These are phyloP conservation scores for Dictyostelium firmibasis DNA, from an alignment of 78 protist species.

Conservation along the genomic window DNA sequence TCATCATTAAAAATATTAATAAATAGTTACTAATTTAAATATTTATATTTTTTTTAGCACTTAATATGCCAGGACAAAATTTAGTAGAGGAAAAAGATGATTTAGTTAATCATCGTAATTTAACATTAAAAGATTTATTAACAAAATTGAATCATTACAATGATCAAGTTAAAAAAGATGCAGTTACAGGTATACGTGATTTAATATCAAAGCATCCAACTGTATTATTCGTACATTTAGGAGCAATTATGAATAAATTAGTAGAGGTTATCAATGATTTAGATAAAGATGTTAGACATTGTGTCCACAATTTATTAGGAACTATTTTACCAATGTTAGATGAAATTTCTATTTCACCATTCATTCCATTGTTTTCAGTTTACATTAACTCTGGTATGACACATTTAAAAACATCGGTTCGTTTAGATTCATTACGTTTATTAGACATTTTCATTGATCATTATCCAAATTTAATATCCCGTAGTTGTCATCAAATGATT, in stretches of 20 bases:
- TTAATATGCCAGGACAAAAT: slow-evolving; percentile 64
- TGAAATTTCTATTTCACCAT: slow-evolving; percentile 54
- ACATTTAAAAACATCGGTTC: slow-evolving; percentile 58
- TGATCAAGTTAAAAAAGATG: slow-evolving; percentile 33
- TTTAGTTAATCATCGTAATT: slow-evolving; percentile 64
- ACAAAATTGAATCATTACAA: slow-evolving; percentile 49
- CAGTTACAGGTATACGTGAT: slow-evolving; percentile 52
- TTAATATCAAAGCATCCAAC: slow-evolving; percentile 23
- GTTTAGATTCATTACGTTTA: slow-evolving; percentile 70
- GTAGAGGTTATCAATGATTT: slow-evolving; percentile 64
- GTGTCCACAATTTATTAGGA: slow-evolving; percentile 3
- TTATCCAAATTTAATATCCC: slow-evolving; percentile 44
- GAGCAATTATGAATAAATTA: slow-evolving; percentile 42
- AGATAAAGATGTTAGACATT: slow-evolving; percentile 58
- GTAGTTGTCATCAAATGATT: slow-evolving; percentile 47
- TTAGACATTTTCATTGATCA: slow-evolving; percentile 70
- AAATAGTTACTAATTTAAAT: too few relatives aligned
- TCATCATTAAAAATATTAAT: too few relatives aligned
- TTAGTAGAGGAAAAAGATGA: slow-evolving; percentile 59
- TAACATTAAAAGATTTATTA: slow-evolving; percentile 61
- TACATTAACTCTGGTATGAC: slow-evolving; percentile 80
- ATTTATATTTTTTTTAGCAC: slow-evolving; percentile 23
- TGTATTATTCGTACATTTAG: slow-evolving; percentile 25
- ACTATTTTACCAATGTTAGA: slow-evolving; percentile 29
- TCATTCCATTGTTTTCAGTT: slow-evolving; percentile 68